A percentile compares a stretch with the other conserved stretches of the same genome.
phyloP scores from a whole-genome alignment of 192 early-diverging fungal species.

The Entomortierella beljakovae region DNA sequence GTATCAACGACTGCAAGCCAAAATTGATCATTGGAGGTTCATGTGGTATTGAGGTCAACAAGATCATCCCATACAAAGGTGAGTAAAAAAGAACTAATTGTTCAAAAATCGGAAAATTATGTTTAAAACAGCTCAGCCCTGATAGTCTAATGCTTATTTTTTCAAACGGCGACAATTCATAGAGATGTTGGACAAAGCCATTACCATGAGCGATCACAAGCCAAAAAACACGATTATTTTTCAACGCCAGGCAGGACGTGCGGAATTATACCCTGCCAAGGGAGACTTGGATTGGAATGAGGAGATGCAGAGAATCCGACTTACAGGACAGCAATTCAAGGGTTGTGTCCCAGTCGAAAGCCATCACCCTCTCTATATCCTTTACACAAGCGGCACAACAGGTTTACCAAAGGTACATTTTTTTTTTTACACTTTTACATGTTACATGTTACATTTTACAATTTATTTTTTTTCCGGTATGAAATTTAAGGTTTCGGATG shows the following conservation, averaged over 20 bases:
- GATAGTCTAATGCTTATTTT: not conserved
- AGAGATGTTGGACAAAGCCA: slow-evolving; percentile 80
- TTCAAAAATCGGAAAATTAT: too few species aligned
- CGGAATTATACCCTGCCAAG: slow-evolving; percentile 58
- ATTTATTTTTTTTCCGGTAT: too few species aligned
- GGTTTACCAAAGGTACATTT: slow-evolving; percentile 81
- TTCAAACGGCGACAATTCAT: not conserved
- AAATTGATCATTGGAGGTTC: slow-evolving; percentile 80
- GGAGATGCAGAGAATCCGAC: slow-evolving; percentile 58
- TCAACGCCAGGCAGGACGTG: slow-evolving; percentile 71
- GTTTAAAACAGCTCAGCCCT: too few species aligned
- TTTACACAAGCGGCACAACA: slow-evolving; percentile 83
- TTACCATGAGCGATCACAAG: slow-evolving; percentile 62
- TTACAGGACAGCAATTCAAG: slow-evolving; percentile 49
- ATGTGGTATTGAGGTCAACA: slow-evolving; percentile 83
- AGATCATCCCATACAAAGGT: slow-evolving; percentile 80
- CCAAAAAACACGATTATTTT: slow-evolving; percentile 67
- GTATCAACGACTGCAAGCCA: slow-evolving; percentile 84
- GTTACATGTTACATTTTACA: too few species aligned
- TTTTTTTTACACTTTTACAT: not conserved
- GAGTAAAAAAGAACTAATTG: not conserved
- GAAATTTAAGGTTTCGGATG: too few species aligned
- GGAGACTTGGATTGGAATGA: slow-evolving; percentile 69
- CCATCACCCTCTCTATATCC: slow-evolving; percentile 82
- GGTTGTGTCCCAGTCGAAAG: slow-evolving; percentile 70